Evolutionary conservation across 192 early-diverging fungal genomes (phyloP).

Genomic region (Endogone sp.): DNA sequence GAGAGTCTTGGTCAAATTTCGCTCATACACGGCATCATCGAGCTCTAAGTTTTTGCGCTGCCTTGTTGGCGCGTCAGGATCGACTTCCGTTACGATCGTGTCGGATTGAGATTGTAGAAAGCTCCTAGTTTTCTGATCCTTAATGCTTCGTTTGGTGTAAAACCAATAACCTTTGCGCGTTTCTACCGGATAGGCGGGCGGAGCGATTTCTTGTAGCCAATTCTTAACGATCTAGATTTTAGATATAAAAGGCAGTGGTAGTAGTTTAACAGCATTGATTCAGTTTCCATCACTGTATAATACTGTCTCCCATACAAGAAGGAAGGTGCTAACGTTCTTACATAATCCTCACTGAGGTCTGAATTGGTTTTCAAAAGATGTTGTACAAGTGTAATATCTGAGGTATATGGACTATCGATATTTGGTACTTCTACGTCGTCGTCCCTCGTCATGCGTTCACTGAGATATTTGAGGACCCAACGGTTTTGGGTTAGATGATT

Average conservation of each 20-base stretch:
- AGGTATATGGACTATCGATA: neutral
- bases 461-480: slow-evolving; percentile 16
- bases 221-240: slow-evolving; percentile 21
- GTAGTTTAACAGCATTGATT: too few species aligned
- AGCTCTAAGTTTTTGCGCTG: slow-evolving; percentile 7
- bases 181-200: slow-evolving; percentile 36
- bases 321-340: neutral
- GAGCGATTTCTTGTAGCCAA: slow-evolving; percentile 44
- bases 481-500: neutral
- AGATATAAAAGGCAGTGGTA: too few species aligned
- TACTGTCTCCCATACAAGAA: too few species aligned
- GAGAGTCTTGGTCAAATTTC: slow-evolving; percentile 55
- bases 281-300: too few species aligned
- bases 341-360: slow-evolving; percentile 28
- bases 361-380: slow-evolving; percentile 23
- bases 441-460: slow-evolving; percentile 3
- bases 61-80: slow-evolving; percentile 10
- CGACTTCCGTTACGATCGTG: slow-evolving; percentile 9
- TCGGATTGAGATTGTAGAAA: neutral
- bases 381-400: slow-evolving; percentile 18
- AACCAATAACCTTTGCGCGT: slow-evolving; percentile 45
- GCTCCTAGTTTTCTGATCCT: slow-evolving; percentile 3
- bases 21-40: slow-evolving; percentile 33
- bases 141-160: slow-evolving; percentile 38
- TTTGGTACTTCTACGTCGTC: slow-evolving; percentile 7